Conservation (phyloP, 1,284 basidiomycete species). For the Ceratobasidium sp. region DNA sequence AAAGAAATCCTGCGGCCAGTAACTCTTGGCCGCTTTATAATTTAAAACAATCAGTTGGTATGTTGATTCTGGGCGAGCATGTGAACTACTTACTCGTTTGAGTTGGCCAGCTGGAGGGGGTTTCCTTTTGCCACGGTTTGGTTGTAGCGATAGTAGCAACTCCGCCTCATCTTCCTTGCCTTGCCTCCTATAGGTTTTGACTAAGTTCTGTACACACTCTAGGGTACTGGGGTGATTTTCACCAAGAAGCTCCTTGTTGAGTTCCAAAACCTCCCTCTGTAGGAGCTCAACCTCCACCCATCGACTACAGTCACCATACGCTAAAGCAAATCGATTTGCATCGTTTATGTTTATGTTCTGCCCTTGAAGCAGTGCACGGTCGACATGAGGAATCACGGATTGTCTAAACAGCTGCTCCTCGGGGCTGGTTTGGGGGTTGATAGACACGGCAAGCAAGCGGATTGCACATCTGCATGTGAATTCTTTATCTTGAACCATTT, state of each 20-base stretch:
- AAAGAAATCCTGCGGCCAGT: neutral
- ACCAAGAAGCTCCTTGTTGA: neutral
- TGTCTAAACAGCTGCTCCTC: neutral
- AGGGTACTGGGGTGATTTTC: neutral
- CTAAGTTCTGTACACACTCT: neutral
- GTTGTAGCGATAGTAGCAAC: neutral
- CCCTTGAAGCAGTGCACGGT: constrained; percentile 3
- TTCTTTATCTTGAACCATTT: neutral
- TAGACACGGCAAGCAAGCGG: neutral
- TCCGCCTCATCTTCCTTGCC: neutral
- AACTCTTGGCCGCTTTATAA: neutral
- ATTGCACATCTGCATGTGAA: constrained; percentile 2
- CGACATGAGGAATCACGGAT: neutral
- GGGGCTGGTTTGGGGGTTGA: neutral
- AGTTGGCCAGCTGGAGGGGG: neutral
- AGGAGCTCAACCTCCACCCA: neutral
- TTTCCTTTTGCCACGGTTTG: neutral
- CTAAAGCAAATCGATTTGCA: neutral
- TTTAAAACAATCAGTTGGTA: too few relatives aligned
- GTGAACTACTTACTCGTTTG: neutral
- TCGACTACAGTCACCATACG: neutral
- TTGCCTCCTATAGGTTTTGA: neutral
- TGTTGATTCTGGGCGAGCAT: too few relatives aligned
- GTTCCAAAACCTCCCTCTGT: neutral
- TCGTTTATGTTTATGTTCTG: constrained; percentile 6